Evolutionary conservation across 352 stramenopile species (phyloP).

Genomic region (Blastocystis sp.): DNA sequence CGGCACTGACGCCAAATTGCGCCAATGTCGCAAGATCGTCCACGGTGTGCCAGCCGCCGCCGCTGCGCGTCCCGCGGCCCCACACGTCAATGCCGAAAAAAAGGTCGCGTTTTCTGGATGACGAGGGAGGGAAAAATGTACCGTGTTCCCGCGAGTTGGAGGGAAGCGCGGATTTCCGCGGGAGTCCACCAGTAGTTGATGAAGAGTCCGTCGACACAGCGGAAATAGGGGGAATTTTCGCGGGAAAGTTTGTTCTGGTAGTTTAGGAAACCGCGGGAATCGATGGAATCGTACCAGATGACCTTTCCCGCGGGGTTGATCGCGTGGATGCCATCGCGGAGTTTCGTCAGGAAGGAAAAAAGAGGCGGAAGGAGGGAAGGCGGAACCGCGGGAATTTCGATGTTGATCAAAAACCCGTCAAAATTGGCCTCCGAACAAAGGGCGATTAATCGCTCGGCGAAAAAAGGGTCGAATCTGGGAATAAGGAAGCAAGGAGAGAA

Average conservation of each 20-base stretch:
- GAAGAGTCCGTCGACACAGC: constrained; percentile 10
- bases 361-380: neutral
- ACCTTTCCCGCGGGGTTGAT: neutral
- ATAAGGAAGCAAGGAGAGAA: neutral
- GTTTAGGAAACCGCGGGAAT: constrained; percentile 14
- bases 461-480: constrained; percentile 41
- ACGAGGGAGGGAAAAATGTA: neutral
- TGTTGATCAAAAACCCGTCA: constrained; percentile 40
- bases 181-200: constrained; percentile 48
- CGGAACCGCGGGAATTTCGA: constrained; percentile 14
- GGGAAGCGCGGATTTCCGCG: neutral
- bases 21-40: neutral
- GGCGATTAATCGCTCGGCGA: neutral
- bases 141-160: neutral
- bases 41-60: constrained; percentile 7
- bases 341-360: neutral
- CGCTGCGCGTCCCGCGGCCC: neutral
- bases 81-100: constrained; percentile 39
- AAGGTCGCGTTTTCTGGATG: neutral
- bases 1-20: neutral
- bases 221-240: constrained; percentile 4
- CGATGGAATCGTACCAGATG: constrained; percentile 45
- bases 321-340: neutral
- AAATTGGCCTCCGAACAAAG: constrained; percentile 25
- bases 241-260: constrained; percentile 46